Conservation (phyloP, 1,139 yeast genomes). For the Sugiyamaella sp. region DNA sequence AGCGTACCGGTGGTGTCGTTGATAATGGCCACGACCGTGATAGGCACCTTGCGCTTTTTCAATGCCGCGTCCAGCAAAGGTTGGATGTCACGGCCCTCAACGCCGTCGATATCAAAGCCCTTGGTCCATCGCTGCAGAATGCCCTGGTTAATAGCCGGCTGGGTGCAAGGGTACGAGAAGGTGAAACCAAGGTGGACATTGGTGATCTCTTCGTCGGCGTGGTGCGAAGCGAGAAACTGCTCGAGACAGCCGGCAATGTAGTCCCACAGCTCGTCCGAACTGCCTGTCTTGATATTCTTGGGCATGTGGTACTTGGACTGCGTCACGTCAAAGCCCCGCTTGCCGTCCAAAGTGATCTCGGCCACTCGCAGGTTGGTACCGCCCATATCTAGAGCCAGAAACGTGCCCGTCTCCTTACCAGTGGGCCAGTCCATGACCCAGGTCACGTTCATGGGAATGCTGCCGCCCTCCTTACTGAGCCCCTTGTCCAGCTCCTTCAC, state of each 20-base stretch:
- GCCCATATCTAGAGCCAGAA: constrained; percentile 91
- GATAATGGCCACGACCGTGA: constrained; percentile 86
- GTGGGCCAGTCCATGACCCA: constrained; percentile 96
- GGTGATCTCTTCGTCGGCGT: constrained; percentile 50
- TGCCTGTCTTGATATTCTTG: constrained; percentile 71
- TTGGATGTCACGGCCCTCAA: constrained; percentile 93
- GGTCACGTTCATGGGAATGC: constrained; percentile 87
- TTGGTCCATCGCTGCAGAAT: constrained; percentile 95
- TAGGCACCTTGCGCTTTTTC: constrained; percentile 65
- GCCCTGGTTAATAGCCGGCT: constrained; percentile 81
- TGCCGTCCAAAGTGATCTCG: constrained; percentile 76
- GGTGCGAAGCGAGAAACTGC: constrained; percentile 60
- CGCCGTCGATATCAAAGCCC: constrained; percentile 92
- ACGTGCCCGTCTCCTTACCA: constrained; percentile 87
- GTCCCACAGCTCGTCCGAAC: constrained; percentile 74
- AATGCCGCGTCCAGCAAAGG: constrained; percentile 85
- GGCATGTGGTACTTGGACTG: constrained; percentile 83
- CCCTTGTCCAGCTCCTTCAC: constrained; percentile 71
- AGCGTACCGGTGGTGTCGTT: constrained; percentile 98
- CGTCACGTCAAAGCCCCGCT: constrained; percentile 74
- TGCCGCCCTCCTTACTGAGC: constrained; percentile 39
- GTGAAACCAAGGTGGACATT: constrained; percentile 86
- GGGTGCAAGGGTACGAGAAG: constrained; percentile 91
- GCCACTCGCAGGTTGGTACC: constrained; percentile 94
- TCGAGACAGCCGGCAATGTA: constrained; percentile 84